Conservation (phyloP, 768 basidiomycete species). For the Mycena indigotica region DNA sequence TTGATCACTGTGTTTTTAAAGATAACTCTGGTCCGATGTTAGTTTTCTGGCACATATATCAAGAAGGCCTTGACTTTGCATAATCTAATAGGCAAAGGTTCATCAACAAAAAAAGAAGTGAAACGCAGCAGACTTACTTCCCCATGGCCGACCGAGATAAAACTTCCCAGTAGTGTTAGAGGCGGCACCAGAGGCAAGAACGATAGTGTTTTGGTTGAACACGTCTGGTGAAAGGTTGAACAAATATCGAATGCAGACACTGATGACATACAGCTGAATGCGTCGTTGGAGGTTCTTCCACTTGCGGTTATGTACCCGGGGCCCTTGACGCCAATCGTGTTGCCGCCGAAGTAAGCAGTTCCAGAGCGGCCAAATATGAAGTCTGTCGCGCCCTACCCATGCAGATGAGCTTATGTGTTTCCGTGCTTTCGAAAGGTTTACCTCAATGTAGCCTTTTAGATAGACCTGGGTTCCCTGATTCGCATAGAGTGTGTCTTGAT, state of each 20-base stretch:
- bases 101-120: neutral
- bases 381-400: conserved; percentile 45
- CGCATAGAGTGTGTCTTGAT: conserved; percentile 50
- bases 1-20: conserved; percentile 49
- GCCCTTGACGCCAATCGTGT: conserved; percentile 48
- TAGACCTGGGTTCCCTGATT: conserved; percentile 53
- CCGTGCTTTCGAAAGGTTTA: conserved; percentile 13
- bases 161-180: conserved; percentile 38
- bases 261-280: conserved; percentile 43
- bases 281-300: conserved; percentile 47
- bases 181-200: conserved; percentile 42
- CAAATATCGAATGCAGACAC: neutral
- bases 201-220: conserved; percentile 46
- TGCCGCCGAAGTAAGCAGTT: conserved; percentile 45
- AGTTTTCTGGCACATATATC: neutral
- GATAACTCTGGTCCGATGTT: conserved; percentile 49
- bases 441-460: conserved; percentile 50
- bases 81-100: conserved; percentile 33
- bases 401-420: neutral
- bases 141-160: conserved; percentile 54
- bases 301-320: conserved; percentile 52
- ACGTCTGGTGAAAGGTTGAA: conserved; percentile 34
- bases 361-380: conserved; percentile 51
- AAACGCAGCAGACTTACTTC: conserved; percentile 30
- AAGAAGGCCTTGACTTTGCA: conserved; percentile 36